A percentile compares a stretch with the other conserved stretches of the same genome.
phyloP scores from a whole-genome alignment of 169 alveolate genomes.

The Eimeria mitis region DNA sequence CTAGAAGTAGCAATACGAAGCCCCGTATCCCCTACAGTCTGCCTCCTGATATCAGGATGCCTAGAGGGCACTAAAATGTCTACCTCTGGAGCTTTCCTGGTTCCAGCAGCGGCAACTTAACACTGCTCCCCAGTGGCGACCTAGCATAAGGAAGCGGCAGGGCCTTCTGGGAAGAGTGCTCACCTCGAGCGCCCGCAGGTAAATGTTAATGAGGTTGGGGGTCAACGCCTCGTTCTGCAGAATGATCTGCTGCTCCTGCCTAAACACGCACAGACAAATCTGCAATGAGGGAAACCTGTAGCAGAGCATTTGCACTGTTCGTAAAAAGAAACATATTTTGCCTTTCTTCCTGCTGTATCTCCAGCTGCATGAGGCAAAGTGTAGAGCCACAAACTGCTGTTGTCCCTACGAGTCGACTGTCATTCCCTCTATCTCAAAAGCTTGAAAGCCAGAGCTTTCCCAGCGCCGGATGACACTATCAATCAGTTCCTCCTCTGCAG shows the following conservation, averaged over 20 bases:
- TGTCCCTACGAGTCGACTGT: constrained; percentile 15
- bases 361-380: background rate
- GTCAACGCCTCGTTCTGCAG: constrained; percentile 39
- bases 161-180: background rate
- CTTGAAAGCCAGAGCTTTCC: constrained; percentile 7
- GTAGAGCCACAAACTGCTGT: background rate
- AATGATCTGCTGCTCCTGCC: constrained; percentile 7
- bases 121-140: background rate
- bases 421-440: constrained; percentile 43
- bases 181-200: constrained; percentile 45
- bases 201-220: constrained; percentile 32
- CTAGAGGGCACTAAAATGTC: background rate
- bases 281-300: background rate
- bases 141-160: background rate
- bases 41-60: background rate
- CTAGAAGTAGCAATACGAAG: background rate
- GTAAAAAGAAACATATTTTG: background rate
- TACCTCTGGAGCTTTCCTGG: background rate
- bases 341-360: background rate
- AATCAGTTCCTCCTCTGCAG: constrained; percentile 57
- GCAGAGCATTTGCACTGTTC: background rate
- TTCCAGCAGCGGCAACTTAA: constrained; percentile 6
- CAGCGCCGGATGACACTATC: constrained; percentile 10
- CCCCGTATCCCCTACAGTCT: background rate
- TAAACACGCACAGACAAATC: background rate